phyloP scores from a whole-genome alignment of 345 rosid species.

The Leavenworthia alabamica region DNA sequence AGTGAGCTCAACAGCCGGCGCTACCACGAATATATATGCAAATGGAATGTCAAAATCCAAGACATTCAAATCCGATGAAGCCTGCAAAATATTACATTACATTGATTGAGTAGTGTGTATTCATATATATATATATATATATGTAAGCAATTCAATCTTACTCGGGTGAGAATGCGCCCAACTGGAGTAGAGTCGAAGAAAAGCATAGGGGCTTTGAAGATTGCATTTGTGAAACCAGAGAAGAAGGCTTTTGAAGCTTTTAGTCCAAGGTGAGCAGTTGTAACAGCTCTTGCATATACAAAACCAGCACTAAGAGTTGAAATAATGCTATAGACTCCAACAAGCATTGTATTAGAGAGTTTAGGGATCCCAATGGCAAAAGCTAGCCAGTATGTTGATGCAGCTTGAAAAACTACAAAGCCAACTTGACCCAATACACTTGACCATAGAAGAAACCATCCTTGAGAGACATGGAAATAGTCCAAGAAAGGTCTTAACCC shows the following conservation, averaged over 20 bases:
- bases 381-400: constrained; percentile 71
- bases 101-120: neutral
- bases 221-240: constrained; percentile 51
- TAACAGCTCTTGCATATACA: constrained; percentile 38
- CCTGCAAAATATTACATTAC: constrained; percentile 34
- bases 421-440: constrained; percentile 30
- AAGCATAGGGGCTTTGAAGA: constrained; percentile 68
- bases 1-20: constrained; percentile 38
- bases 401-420: constrained; percentile 53
- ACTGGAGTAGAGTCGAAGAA: constrained; percentile 79
- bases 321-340: constrained; percentile 56
- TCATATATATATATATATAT: constrained; percentile 8
- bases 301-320: constrained; percentile 49
- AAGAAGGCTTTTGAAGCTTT: constrained; percentile 66
- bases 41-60: constrained; percentile 62
- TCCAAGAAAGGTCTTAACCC: constrained; percentile 62
- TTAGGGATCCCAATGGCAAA: constrained; percentile 48
- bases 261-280: constrained; percentile 50
- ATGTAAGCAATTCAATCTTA: constrained; percentile 29
- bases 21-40: constrained; percentile 34
- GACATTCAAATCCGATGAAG: constrained; percentile 67
- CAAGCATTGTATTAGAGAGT: constrained; percentile 34
- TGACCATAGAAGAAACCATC: constrained; percentile 32
- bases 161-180: constrained; percentile 68
- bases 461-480: constrained; percentile 49